Base-by-base conservation (phyloP, 495 filamentous ascomycete species). In the Letharia columbiana region DNA sequence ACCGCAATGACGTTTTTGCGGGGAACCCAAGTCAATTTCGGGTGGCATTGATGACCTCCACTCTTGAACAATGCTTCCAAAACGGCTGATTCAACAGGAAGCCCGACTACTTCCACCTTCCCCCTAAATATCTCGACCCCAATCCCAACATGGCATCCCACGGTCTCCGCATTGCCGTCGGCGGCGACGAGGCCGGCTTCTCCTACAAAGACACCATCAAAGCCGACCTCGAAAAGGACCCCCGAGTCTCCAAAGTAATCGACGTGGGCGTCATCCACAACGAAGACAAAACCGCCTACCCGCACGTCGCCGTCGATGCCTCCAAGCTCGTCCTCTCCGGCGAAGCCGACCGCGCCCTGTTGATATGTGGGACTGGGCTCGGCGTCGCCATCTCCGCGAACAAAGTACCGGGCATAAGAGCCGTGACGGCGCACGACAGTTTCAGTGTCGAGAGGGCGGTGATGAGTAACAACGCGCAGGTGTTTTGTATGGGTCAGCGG, bases 311-410 rank as follows among this genome's bases (percentile, higher is more conserved):
- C 60, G 88, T 89, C 42, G 82, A 81, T 60, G 89, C 88, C 15
- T 86, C 82, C 61, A 78, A 87, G 71, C 82, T 89, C 31, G 86
- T 92, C 67, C 80, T 79, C 33, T 79, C 81, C 39, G 90, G 90
- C 71, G 79, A 85, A 64, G 85, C 81, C 28, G 91, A 95, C 75
- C 86, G 91, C 44, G 91, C 89, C 3, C 81, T 95, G 54, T 82
- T 93, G 71, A 91, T 95, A 79, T 95, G 91, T 77, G 90, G 91
- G 15, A 95, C 91, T 7, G 91, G 91, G 4, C 82, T 95, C 39
- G 91, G 91, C 7, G 91, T 95, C 13, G 90, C 91, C 67, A 95
- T 95, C 74, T 77, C 83, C 33, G 91, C 91, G 73, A 95, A 95
- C 80, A 93, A 93, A 75, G 89, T 93, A 64, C 89, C 86, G 63